phyloP scores from a whole-genome alignment of 306 rosid species.

The Cicer pinnatifidum region DNA sequence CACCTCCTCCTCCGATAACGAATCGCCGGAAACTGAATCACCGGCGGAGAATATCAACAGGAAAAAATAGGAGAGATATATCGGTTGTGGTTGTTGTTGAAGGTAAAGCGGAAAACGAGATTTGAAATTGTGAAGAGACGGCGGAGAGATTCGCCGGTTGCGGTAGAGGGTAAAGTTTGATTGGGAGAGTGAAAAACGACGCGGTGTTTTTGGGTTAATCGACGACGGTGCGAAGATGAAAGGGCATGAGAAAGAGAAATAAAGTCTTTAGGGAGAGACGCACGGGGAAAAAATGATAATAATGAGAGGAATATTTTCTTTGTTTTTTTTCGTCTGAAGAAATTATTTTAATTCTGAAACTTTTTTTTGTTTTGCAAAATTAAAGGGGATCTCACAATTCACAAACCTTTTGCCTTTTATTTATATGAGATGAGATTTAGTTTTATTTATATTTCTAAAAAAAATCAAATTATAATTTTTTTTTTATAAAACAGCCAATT shows the following conservation, averaged over 20 bases:
- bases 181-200: constrained; percentile 54
- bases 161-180: constrained; percentile 51
- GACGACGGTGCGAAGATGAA: constrained; percentile 53
- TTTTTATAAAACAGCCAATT: too few species aligned
- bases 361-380: too few species aligned
- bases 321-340: constrained; percentile 43
- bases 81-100: neutral
- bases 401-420: too few species aligned
- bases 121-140: constrained; percentile 15
- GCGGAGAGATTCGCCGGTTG: constrained; percentile 50
- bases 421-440: too few species aligned
- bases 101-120: constrained; percentile 37
- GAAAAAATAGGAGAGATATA: constrained; percentile 22
- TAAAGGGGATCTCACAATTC: too few species aligned
- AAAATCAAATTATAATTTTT: too few species aligned
- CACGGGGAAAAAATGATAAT: constrained; percentile 42
- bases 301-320: constrained; percentile 3
- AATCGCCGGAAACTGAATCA: constrained; percentile 56
- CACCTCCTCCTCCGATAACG: constrained; percentile 52
- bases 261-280: constrained; percentile 42
- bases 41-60: constrained; percentile 45
- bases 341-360: constrained; percentile 41
- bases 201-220: constrained; percentile 58
- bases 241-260: constrained; percentile 48
- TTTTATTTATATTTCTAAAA: too few species aligned